Evolutionary conservation across 495 filamentous ascomycete genomes (phyloP), one percentile per base, ranked within the genome.

Genomic region (Aspergillus sparsus): DNA sequence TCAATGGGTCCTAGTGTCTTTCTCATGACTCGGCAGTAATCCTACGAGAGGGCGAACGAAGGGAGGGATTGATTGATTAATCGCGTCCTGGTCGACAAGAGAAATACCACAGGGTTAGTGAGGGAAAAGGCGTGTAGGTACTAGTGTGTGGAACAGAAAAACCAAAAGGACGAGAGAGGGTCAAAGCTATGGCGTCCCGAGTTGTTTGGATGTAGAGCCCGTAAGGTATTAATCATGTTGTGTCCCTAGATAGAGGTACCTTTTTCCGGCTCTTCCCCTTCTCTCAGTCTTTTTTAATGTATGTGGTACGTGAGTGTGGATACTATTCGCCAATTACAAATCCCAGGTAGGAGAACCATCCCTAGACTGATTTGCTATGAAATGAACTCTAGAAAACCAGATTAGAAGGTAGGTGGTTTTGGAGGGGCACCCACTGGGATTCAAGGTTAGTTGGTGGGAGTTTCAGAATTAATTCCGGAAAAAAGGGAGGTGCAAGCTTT

Each of bases 401-500:
- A 42, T 15, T 13, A 47, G 27, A 47, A 18, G n/a, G 21, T 46
- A 2, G 13, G 27, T 47, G 27, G 9, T 15, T 47, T 47, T 33
- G 21, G 21, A 27, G 21, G 21, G 21, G 21, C 21, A 1, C 16
- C 31, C 33, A 51, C 49, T 51, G 33, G 47, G 36, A 44, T 32
- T 18, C 50, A 49, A 34, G 32, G 36, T 33, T 32, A 21, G 44
- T 21, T 47, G 5, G 21, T 27, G 21, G 21, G 21, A 16, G 39
- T 54, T 60, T 49, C 21, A 12, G 45, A 60, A 54, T 27, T 27
- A 42, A 5, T 12, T 49, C 49, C 41, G 33, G 15, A 49, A 53
- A 27, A 41, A 41, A 53, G 41, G 39, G 33, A 27, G 55, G 31
- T 15, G 27, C 11, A 60, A 54, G 50, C 50, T 41, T 54, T 60